Evolutionary conservation across 192 early-diverging fungal genomes (phyloP).

Genomic region (Linnemannia hyalina): DNA sequence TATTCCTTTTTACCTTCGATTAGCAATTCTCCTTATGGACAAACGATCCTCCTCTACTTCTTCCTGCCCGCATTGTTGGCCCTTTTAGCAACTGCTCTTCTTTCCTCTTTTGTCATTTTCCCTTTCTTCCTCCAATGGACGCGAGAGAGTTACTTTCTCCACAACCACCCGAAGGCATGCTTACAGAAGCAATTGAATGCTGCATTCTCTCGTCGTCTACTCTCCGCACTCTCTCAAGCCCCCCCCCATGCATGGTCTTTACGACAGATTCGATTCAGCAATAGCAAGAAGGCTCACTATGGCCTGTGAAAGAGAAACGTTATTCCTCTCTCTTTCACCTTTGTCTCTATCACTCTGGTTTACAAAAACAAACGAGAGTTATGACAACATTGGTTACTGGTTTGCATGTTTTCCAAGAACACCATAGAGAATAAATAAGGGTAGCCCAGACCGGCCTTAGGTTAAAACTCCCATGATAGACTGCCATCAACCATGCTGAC

Average conservation of each 20-base stretch:
- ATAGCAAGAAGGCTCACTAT: no score
- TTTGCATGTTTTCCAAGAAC: no score
- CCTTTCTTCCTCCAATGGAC: neutral
- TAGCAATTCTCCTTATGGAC: no score
- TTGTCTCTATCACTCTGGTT: no score
- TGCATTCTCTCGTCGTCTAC: neutral
- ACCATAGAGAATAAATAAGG: no score
- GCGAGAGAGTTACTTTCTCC: neutral
- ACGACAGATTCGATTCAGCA: no score
- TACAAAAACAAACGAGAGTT: no score
- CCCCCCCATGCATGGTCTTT: neutral
- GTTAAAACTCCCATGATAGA: neutral
- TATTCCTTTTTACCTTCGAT: neutral
- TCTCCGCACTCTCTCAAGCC: neutral
- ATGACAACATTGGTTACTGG: no score
- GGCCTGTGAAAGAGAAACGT: no score
- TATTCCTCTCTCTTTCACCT: no score
- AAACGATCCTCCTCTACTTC: neutral
- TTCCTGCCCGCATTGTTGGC: neutral
- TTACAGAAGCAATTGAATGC: neutral
- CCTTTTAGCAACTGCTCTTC: neutral
- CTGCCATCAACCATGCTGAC: neutral
- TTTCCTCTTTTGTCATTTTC: neutral
- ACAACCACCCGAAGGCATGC: neutral
- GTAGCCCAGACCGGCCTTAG: neutral